A percentile compares a stretch with the other conserved stretches of the same genome.
These are phyloP conservation scores for Cryphonectria parasitica DNA, from an alignment of 2,329 filamentous ascomycete species.

Conservation along the genomic window DNA sequence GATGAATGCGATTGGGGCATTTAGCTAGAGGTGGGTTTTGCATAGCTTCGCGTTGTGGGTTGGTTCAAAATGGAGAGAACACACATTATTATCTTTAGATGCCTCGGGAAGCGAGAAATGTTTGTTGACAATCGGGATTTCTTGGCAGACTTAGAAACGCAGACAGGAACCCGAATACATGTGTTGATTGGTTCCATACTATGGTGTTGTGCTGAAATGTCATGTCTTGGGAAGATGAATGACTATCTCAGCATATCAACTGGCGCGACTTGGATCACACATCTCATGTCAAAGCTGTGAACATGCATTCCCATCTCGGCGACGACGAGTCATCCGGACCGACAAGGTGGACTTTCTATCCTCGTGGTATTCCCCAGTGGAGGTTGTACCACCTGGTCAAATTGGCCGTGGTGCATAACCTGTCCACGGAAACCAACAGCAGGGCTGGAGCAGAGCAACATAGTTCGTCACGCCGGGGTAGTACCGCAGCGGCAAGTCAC, in stretches of 20 bases:
- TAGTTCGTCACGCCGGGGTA: slow-evolving; percentile 5
- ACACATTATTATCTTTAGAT: background rate
- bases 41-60: background rate
- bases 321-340: background rate
- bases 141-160: background rate
- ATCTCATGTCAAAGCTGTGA: background rate
- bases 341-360: background rate
- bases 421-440: slow-evolving; percentile 5
- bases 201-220: background rate
- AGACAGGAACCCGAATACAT: background rate
- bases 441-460: background rate
- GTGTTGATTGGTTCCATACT: background rate
- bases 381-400: background rate
- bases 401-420: slow-evolving; percentile 7
- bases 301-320: background rate
- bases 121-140: background rate
- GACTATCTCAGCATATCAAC: background rate
- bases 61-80: background rate
- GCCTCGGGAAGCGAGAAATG: background rate
- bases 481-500: background rate
- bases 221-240: background rate
- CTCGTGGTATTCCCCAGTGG: background rate
- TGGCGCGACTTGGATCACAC: background rate
- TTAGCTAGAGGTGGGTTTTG: slow-evolving; percentile 5
- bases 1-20: slow-evolving; percentile 7